Conservation (phyloP, 169 alveolate genomes). For the Plasmodium chabaudi region DNA sequence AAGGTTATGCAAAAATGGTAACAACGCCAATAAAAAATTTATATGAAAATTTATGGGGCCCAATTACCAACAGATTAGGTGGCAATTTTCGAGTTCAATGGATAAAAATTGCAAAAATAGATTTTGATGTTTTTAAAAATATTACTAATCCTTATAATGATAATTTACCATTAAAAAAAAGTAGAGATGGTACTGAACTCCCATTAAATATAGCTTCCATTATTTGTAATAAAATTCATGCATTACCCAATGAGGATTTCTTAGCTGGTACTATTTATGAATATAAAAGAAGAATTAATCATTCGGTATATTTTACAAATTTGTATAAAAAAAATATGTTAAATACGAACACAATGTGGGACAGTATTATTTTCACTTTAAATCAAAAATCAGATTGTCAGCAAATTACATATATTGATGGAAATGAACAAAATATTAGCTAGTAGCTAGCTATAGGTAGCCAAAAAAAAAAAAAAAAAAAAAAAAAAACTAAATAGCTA, state of each 20-base stretch:
- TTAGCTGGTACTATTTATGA: conserved; percentile 70
- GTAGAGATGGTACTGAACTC: conserved; percentile 88
- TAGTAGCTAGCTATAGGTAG: background rate
- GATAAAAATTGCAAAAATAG: conserved; percentile 86
- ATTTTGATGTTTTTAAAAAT: conserved; percentile 82
- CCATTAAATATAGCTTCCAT: conserved; percentile 82
- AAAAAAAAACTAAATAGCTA: background rate
- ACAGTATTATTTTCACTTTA: conserved; percentile 28
- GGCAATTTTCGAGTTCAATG: conserved; percentile 89
- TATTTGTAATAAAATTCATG: conserved; percentile 78
- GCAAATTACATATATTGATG: conserved; percentile 57
- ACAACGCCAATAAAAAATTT: conserved; percentile 80
- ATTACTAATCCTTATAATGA: conserved; percentile 86
- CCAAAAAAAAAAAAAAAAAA: too few relatives aligned
- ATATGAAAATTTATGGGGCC: conserved; percentile 87
- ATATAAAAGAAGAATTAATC: conserved; percentile 68
- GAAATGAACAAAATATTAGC: conserved; percentile 44
- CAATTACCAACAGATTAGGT: conserved; percentile 80
- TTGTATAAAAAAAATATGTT: conserved; percentile 45
- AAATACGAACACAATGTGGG: conserved; percentile 64
- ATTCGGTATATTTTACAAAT: conserved; percentile 28
- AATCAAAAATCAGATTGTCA: conserved; percentile 65
- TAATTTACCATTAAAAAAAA: conserved; percentile 85
- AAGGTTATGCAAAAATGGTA: conserved; percentile 87
- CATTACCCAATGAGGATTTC: conserved; percentile 57